Evolutionary conservation across 2,329 filamentous ascomycete genomes (phyloP).

Genomic region (Laburnicola sp.): DNA sequence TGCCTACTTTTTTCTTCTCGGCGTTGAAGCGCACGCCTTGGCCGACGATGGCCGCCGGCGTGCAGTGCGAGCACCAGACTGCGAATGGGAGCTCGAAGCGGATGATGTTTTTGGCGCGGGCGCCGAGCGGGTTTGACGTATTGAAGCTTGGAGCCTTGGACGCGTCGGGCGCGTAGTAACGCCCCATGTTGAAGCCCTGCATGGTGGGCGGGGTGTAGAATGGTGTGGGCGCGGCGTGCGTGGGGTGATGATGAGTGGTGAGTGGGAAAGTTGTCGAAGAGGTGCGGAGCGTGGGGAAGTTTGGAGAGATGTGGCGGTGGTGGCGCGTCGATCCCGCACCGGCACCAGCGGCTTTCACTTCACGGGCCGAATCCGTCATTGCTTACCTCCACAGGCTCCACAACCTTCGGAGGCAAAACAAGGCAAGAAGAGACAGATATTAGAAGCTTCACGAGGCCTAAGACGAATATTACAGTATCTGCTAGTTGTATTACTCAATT

Average conservation of each 20-base stretch:
- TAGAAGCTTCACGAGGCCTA: too few relatives aligned
- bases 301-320: slow-evolving; percentile 3
- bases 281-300: neutral
- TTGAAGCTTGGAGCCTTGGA: slow-evolving; percentile 68
- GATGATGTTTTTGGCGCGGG: slow-evolving; percentile 74
- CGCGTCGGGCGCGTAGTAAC: slow-evolving; percentile 75
- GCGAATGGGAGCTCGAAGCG: slow-evolving; percentile 98
- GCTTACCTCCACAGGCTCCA: too few relatives aligned
- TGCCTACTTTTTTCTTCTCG: slow-evolving; percentile 80
- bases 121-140: slow-evolving; percentile 67
- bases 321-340: neutral
- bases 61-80: slow-evolving; percentile 84
- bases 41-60: slow-evolving; percentile 69
- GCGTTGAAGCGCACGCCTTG: slow-evolving; percentile 98
- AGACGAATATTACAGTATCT: too few relatives aligned
- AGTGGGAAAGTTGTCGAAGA: neutral
- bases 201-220: slow-evolving; percentile 57
- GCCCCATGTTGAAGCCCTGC: slow-evolving; percentile 92
- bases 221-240: slow-evolving; percentile 13
- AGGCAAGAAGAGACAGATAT: too few relatives aligned
- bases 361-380: neutral
- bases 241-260: slow-evolving; percentile 5
- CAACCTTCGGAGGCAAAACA: too few relatives aligned
- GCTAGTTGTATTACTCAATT: too few relatives aligned
- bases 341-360: too few relatives aligned